Evolutionary conservation across 169 alveolate species (phyloP).

Genomic region (Plasmodium inui): DNA sequence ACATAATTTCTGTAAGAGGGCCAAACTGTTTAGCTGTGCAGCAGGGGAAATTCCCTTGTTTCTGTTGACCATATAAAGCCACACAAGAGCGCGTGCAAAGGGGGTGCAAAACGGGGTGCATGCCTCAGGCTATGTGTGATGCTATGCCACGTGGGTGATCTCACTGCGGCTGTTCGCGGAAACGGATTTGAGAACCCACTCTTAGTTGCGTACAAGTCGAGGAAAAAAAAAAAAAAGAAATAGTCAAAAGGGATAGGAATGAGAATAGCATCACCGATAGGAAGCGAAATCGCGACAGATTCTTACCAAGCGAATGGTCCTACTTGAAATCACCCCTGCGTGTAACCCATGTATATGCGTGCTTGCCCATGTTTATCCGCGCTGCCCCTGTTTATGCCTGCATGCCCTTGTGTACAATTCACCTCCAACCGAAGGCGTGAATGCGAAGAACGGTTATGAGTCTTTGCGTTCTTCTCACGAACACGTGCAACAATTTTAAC

Average conservation of each 20-base stretch:
- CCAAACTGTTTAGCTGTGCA: background rate
- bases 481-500: constrained; percentile 13
- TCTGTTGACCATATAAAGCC: background rate
- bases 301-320: background rate
- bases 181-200: background rate
- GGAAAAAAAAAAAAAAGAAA: too few relatives aligned
- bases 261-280: background rate
- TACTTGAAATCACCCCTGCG: background rate
- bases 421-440: background rate
- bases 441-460: constrained; percentile 16
- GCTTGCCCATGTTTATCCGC: background rate
- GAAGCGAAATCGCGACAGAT: background rate
- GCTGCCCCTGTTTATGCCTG: background rate
- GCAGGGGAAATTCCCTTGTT: background rate
- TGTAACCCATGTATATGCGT: background rate
- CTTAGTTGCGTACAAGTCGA: background rate
- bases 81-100: background rate
- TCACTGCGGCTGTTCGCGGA: background rate
- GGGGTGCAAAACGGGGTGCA: background rate
- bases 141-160: background rate
- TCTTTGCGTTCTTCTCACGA: constrained; percentile 19
- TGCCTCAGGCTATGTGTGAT: background rate
- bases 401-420: background rate
- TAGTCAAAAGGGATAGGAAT: background rate
- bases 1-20: background rate